Evolutionary conservation across 2,329 filamentous ascomycete species (phyloP).

Genomic region (Microsporum canis): DNA sequence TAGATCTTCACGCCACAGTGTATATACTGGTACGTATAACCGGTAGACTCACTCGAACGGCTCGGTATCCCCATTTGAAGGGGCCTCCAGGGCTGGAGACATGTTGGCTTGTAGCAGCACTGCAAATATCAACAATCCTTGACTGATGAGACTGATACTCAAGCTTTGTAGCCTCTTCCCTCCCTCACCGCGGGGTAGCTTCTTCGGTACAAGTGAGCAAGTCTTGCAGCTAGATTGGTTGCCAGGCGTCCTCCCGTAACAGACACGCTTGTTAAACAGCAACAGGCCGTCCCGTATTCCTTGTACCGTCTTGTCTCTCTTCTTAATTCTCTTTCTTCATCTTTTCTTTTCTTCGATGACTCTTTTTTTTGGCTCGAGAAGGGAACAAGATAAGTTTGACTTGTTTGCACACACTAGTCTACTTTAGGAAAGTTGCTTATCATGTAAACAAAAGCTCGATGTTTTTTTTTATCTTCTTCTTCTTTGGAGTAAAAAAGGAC

Average conservation of each 20-base stretch:
- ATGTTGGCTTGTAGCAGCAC: not conserved
- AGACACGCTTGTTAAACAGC: not conserved
- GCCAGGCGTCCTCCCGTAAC: no score
- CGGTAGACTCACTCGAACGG: slow-evolving; percentile 29
- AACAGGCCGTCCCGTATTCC: not conserved
- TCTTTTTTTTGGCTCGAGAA: not conserved
- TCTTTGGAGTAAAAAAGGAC: not conserved
- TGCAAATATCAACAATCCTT: not conserved
- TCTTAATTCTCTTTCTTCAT: not conserved
- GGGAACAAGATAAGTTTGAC: slow-evolving; percentile 32
- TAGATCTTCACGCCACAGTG: slow-evolving; percentile 5
- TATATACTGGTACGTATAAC: not conserved
- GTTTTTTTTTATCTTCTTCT: not conserved
- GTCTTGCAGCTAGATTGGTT: no score
- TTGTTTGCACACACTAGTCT: slow-evolving; percentile 27
- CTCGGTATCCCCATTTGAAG: slow-evolving; percentile 16
- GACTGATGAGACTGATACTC: no score
- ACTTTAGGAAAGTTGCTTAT: not conserved
- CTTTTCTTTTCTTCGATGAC: not conserved
- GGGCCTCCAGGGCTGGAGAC: slow-evolving; percentile 3
- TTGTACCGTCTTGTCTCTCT: not conserved
- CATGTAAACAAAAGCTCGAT: slow-evolving; percentile 12
- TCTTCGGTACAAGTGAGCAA: no score
- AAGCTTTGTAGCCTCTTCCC: no score
- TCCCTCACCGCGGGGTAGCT: not conserved